Conservation (phyloP, 768 basidiomycete genomes). For the Pleurotus cornucopiae region DNA sequence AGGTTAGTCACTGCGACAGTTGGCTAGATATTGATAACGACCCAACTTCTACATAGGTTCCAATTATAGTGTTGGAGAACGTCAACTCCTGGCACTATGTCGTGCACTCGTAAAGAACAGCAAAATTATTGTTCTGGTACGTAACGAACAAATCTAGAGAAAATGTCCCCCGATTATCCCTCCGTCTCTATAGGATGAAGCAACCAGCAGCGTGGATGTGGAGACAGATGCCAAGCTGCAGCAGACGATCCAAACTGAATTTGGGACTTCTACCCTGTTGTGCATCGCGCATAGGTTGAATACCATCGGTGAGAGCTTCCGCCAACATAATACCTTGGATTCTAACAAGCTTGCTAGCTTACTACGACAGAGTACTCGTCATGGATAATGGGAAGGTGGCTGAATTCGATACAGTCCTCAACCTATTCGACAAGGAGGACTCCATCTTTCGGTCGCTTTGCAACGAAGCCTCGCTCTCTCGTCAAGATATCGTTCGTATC, state of each 20-base stretch:
- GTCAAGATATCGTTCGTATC: conserved; percentile 55
- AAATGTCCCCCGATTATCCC: no score
- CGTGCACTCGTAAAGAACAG: conserved; percentile 61
- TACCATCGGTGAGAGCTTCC: conserved; percentile 41
- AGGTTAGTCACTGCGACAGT: conserved; percentile 27
- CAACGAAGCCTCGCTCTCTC: conserved; percentile 54
- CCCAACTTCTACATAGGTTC: conserved; percentile 29
- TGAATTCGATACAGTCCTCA: conserved; percentile 72
- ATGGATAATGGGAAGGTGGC: conserved; percentile 68
- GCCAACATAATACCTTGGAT: background rate
- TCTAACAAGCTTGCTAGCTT: conserved; percentile 27
- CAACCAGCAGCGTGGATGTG: conserved; percentile 57
- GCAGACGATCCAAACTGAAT: conserved; percentile 59
- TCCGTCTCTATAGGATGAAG: conserved; percentile 46
- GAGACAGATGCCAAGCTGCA: conserved; percentile 62
- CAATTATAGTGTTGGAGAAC: conserved; percentile 68
- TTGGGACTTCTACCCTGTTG: conserved; percentile 45
- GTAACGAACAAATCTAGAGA: no score
- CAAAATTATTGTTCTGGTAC: conserved; percentile 51
- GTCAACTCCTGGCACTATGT: conserved; percentile 58
- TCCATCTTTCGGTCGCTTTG: conserved; percentile 73
- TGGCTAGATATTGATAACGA: background rate
- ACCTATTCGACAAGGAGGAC: conserved; percentile 53
- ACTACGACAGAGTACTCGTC: conserved; percentile 69
- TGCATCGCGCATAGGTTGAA: conserved; percentile 58